Evolutionary conservation across 2,329 filamentous ascomycete species (phyloP).

Genomic region (Parascedosporium putredinis): DNA sequence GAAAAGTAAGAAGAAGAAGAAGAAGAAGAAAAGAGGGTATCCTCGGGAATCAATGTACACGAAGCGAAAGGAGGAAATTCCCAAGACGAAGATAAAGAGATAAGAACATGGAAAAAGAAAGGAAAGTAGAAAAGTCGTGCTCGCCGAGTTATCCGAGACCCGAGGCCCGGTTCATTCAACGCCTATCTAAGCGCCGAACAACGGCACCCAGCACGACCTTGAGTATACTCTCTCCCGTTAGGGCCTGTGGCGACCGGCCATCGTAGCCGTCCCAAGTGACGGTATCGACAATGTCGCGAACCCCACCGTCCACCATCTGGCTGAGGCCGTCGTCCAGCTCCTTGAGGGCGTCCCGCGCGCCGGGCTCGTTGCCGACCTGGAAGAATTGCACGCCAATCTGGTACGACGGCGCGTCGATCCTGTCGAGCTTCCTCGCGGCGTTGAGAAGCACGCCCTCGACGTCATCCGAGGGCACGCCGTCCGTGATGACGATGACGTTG

Average conservation of each 20-base stretch:
- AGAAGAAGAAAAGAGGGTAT: neutral
- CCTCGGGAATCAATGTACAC: neutral
- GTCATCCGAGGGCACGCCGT: slow-evolving; percentile 74
- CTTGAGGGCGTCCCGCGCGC: slow-evolving; percentile 54
- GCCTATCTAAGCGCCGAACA: slow-evolving; percentile 33
- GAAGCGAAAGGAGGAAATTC: neutral
- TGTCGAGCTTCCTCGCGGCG: slow-evolving; percentile 61
- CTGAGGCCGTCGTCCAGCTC: slow-evolving; percentile 66
- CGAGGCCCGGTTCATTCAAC: slow-evolving; percentile 11
- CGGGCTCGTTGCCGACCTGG: slow-evolving; percentile 69
- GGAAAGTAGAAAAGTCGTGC: neutral
- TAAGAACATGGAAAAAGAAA: neutral
- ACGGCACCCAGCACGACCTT: slow-evolving; percentile 77
- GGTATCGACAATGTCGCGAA: slow-evolving; percentile 89
- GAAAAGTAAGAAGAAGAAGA: neutral
- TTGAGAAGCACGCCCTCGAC: slow-evolving; percentile 58
- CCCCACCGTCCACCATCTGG: slow-evolving; percentile 37
- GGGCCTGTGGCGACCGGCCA: slow-evolving; percentile 23
- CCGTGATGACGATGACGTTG: slow-evolving; percentile 89
- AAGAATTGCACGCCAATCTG: slow-evolving; percentile 95
- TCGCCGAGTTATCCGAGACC: neutral
- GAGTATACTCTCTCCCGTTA: slow-evolving; percentile 63
- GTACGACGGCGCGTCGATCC: slow-evolving; percentile 58
- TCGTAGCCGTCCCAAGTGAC: slow-evolving; percentile 56
- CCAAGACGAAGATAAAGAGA: neutral